Evolutionary conservation across 805 yeast species (phyloP), one percentile per base, ranked within the genome.

Genomic region (Jamesozyma hellenica): DNA sequence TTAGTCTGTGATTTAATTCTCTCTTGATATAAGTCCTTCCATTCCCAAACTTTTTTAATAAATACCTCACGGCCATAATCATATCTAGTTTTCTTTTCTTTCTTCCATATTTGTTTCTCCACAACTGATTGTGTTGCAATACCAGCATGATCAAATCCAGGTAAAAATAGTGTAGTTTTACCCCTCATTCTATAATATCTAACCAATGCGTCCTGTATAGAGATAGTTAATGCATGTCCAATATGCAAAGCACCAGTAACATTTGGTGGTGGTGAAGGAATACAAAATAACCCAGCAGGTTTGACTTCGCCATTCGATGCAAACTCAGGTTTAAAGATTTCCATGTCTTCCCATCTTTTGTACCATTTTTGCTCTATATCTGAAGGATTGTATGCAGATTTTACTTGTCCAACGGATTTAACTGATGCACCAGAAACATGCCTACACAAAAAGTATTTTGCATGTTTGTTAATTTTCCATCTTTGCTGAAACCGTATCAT

Each of bases 111-210:
- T 67, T 80, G 86, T 66, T 90, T 90, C 67, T 90, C 98, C 45
- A 90, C 97, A 48, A 92, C 96, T 14, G 95, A 82, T 66, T 90
- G 98, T 8, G 97, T 92, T 28, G 96, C 94, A 61, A 90, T 90
- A 71, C 98, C 98, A 23, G 97, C 97, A 61, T 90, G 98, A 66
- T 90, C 97, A 58, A 90, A 90, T 28, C 98, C 98, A 34, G 97
- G 97, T 40, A 90, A 60, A 64, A 82, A 92, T 45, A 90, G 67
- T 5, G 87, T 87, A 39, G 96, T 86, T 64, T 84, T 84, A 35
- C 97, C 97, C 63, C 77, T 79, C 97, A 90, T 92, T 68, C 97
- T 81, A 72, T 92, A 77, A 71, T 75, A 90, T 63, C 98, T 76
- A 48, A 87, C 78, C 58, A 90, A 74, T 13, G 96, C 64, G 61